Conservation (phyloP, 495 filamentous ascomycete genomes). For the Podospora fimiseda region DNA sequence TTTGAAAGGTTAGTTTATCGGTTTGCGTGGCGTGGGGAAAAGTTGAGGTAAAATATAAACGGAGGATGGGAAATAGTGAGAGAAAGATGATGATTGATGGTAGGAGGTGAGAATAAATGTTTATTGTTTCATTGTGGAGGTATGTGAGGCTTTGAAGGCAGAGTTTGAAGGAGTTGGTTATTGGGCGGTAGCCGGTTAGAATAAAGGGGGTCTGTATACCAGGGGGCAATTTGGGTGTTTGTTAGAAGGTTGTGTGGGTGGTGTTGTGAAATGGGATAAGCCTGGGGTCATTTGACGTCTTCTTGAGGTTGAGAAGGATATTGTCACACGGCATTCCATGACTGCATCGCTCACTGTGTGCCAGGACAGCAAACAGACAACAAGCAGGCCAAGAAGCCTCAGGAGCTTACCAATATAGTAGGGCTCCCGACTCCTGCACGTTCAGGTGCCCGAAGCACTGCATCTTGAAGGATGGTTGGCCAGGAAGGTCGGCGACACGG, state of each 20-base stretch:
- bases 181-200: slow-evolving; percentile 60
- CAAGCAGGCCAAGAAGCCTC: too few relatives aligned
- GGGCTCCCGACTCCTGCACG: too few relatives aligned
- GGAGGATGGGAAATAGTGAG: slow-evolving; percentile 23
- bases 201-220: slow-evolving; percentile 74
- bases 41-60: slow-evolving; percentile 18
- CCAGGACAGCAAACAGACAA: too few relatives aligned
- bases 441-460: too few relatives aligned
- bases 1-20: slow-evolving; percentile 37
- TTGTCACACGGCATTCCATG: too few relatives aligned
- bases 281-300: neutral
- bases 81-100: slow-evolving; percentile 24
- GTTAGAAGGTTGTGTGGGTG: slow-evolving; percentile 13
- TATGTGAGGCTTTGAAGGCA: slow-evolving; percentile 56
- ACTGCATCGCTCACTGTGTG: too few relatives aligned
- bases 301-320: neutral
- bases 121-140: slow-evolving; percentile 43
- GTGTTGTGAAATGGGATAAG: neutral
- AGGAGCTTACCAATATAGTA: too few relatives aligned
- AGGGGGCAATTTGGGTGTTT: slow-evolving; percentile 57
- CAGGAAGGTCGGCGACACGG: too few relatives aligned
- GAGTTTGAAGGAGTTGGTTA: slow-evolving; percentile 55
- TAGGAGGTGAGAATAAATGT: slow-evolving; percentile 42
- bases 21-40: slow-evolving; percentile 25
- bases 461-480: too few relatives aligned